Percentiles rank a stretch among this genome's conserved stretches.
These are phyloP conservation scores for Leccinum obscurum DNA, from an alignment of 768 basidiomycete species.

Conservation along the genomic window DNA sequence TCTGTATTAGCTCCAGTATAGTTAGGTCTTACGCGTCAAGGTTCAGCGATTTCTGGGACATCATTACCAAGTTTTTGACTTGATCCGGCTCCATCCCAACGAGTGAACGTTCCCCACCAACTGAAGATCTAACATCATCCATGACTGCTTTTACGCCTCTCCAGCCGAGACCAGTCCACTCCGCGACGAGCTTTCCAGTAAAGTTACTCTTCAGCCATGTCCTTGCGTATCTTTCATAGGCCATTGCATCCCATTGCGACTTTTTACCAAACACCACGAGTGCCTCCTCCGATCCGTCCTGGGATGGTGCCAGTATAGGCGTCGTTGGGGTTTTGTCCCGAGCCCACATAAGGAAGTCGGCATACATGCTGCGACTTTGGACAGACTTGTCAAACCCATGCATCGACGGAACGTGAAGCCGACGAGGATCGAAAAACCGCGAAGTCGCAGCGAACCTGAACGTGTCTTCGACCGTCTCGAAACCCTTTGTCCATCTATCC, in stretches of 20 bases:
- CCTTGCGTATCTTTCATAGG: slow-evolving; percentile 27
- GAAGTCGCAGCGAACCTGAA: slow-evolving; percentile 61
- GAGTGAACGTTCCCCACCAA: slow-evolving; percentile 49
- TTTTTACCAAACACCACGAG: slow-evolving; percentile 53
- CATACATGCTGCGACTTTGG: slow-evolving; percentile 55
- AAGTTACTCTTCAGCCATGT: slow-evolving; percentile 44
- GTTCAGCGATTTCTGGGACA: slow-evolving; percentile 30
- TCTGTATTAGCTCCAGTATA: slow-evolving; percentile 9
- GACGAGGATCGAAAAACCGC: slow-evolving; percentile 49
- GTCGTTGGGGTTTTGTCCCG: slow-evolving; percentile 22
- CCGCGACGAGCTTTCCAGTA: slow-evolving; percentile 50
- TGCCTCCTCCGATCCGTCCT: slow-evolving; percentile 43
- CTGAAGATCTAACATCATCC: slow-evolving; percentile 45
- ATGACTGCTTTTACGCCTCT: slow-evolving; percentile 50
- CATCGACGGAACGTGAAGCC: slow-evolving; percentile 37
- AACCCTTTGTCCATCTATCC: slow-evolving; percentile 52
- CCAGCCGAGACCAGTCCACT: slow-evolving; percentile 55
- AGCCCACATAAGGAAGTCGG: slow-evolving; percentile 55
- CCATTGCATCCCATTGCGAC: slow-evolving; percentile 44
- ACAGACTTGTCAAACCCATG: slow-evolving; percentile 43
- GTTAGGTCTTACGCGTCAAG: slow-evolving; percentile 14
- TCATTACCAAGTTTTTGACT: slow-evolving; percentile 41
- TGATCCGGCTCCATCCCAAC: slow-evolving; percentile 41
- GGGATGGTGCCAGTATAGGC: slow-evolving; percentile 13
- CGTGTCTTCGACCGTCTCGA: slow-evolving; percentile 49